Evolutionary conservation across 345 rosid genomes (phyloP), one percentile per base, ranked within the genome.

Genomic region (Camelina neglecta): DNA sequence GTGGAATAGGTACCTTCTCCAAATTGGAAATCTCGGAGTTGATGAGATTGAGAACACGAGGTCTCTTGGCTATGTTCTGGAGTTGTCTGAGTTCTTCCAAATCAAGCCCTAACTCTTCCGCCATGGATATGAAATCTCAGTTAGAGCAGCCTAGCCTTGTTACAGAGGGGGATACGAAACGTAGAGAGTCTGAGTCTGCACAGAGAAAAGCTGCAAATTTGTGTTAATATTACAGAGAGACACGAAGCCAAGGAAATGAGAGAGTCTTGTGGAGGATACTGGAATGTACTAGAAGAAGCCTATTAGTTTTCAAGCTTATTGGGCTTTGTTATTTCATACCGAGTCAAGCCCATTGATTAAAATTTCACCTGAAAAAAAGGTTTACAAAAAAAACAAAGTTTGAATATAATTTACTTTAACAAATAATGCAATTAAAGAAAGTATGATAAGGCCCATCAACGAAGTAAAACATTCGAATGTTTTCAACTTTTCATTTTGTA

Each of bases 71-170:
- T 53, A 88, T 49, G 83, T 73, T 85, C 62, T 86, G 91, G 13
- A 95, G 84, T 13, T 89, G 87, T 73, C 60, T 89, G 0, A 95
- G 89, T 84, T 95, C 99, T 48, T 80, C 88, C 84, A 95, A 81
- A 80, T 92, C 99, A 50, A 90, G 73, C 20, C 75, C 75, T 47
- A 83, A 8, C 23, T 88, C 89, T 31, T 87, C 96, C 24, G 93
- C 97, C 97, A 92, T 92, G 12, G 75, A 15, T 48, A 2, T 6
- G 15, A 44, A 41, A 13, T 48, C 39, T 45, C 26, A 35, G 38
- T 35, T 0, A 12, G 36, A 67, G 79, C 47, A 75, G 20, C 42
- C 55, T 65, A 33, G 4, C 31, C 5, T 4, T 41, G 15, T 42
- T 6, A 24, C 50, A 5, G 39, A 59, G 67, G 15, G 49, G 67